Evolutionary conservation across 176 grass and related monocot genomes (phyloP).

Genomic region (Avena insularis): DNA sequence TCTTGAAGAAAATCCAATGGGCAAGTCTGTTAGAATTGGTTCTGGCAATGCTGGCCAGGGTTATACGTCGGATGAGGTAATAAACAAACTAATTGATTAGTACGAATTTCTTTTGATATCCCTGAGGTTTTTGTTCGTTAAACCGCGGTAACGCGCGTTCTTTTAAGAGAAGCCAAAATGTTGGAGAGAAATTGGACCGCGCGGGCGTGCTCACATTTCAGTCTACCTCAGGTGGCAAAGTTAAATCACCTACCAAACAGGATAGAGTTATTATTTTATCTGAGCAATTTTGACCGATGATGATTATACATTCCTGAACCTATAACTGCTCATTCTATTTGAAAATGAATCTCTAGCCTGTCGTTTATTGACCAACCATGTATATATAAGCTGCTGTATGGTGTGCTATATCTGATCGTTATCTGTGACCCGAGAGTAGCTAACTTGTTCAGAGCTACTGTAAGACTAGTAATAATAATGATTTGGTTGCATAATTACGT

Average conservation of each 20-base stretch:
- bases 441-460: slow-evolving; percentile 13
- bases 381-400: neutral
- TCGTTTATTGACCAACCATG: slow-evolving; percentile 22
- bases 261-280: slow-evolving; percentile 2
- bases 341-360: neutral
- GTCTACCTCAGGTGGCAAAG: neutral
- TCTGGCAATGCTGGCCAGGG: slow-evolving; percentile 98
- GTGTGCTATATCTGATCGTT: slow-evolving; percentile 15
- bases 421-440: neutral
- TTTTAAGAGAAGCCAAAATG: slow-evolving; percentile 20
- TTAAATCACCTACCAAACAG: slow-evolving; percentile 10
- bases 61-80: slow-evolving; percentile 99
- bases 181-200: neutral
- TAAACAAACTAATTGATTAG: slow-evolving; percentile 20
- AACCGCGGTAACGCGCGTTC: neutral
- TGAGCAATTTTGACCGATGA: slow-evolving; percentile 4
- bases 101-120: neutral
- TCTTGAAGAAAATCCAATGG: slow-evolving; percentile 68
- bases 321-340: slow-evolving; percentile 14
- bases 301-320: slow-evolving; percentile 14
- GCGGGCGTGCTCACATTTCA: neutral
- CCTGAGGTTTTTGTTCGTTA: slow-evolving; percentile 13
- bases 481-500: slow-evolving; percentile 19
- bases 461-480: neutral
- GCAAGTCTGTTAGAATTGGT: slow-evolving; percentile 80